Evolutionary conservation across 331 rosid species (phyloP), one percentile per base, ranked within the genome.

Genomic region (Rosa hybrid): DNA sequence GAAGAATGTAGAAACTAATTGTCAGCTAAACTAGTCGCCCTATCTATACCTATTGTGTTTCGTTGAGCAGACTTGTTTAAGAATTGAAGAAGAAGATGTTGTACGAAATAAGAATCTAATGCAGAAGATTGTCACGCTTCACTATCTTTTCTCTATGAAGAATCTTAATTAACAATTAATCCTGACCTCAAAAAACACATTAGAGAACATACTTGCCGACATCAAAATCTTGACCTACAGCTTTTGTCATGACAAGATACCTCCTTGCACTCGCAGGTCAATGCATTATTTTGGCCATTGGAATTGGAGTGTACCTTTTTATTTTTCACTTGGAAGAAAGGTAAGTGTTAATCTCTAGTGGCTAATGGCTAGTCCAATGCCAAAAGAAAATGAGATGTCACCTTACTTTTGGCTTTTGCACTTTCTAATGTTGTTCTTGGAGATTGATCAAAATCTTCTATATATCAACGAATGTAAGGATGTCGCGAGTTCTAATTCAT

Each of bases 201-300:
- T 65, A 50, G 74, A 42, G 67, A 65, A 23, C 69, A 50, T 10
- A 77, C 5, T 39, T 49, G 80, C 78, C 83, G 72, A 78, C 86
- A 83, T 7, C 57, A 60, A 73, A 77, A 73, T 73, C 72, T 62
- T 78, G 80, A 64, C 82, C 72, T 11, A 67, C 72, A 78, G 57
- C 76, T 56, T 83, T 78, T 78, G 71, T 74, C 60, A 30, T 49
- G 68, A 76, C 70, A 45, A 54, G 80, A 56, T 54, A 65, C 56
- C 25, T 53, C 69, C 64, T 17, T 10, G 25, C 48, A 14, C 21
- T 27, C 30, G 3, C 49, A 13, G 11, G 44, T 82, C 56, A 78
- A 78, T 27, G 79, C 50, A 44, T 5, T 42, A 20, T 49, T 8
- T 39, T 4, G 68, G 68, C 48, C 48, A 68, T 27, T 68, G 72